Base-by-base conservation (phyloP, 352 stramenopile species). In the Globisporangium emineosum region DNA sequence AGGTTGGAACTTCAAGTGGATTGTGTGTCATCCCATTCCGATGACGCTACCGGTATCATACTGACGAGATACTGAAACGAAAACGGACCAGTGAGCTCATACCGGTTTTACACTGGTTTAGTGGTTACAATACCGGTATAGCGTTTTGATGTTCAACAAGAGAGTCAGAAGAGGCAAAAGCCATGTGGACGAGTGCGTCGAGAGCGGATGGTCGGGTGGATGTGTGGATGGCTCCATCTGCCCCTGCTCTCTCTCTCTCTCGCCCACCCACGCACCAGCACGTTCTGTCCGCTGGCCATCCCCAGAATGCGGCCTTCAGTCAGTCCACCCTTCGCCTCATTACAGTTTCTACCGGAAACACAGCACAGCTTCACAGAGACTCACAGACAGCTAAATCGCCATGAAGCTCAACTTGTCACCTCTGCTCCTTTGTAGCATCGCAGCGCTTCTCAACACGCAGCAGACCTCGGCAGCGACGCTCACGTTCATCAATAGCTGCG, bases 401-500 rank as follows among this genome's bases (percentile, higher is more conserved):
- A 62, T 62, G 56, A 52, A 54, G 56, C 56, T 62, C 12, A 27
- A 2, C 37, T 52, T 21, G 9, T 17, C 27, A 7, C 35, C 57
- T 30, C 27, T 61, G 23, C 2, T 33, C 4, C 35, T 33, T n/a
- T 19, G 25, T 19, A 9, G 29, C 17, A 12, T 57, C 19, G 19
- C 17, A 4, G 51, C 40, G 7, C 45, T 47, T 12, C 45, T 50
- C 12, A 17, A 40, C 10, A 35, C 23, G 13, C 47, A 64, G 23
- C n/a, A 12, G 2, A 52, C 12, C 21, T 29, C 33, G 30, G 64
- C 64, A 5, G 40, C 57, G 3, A 56, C 15, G n/a, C 21, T 75
- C 50, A 69, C 56, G 19, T 47, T 75, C 43, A 43, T 35, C 19
- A 75, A 72, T 57, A 51, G 27, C n/a, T 75, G 68, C 43, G 42